Base-by-base conservation (phyloP, 2,329 filamentous ascomycete genomes). In the Sporothrix protearum region DNA sequence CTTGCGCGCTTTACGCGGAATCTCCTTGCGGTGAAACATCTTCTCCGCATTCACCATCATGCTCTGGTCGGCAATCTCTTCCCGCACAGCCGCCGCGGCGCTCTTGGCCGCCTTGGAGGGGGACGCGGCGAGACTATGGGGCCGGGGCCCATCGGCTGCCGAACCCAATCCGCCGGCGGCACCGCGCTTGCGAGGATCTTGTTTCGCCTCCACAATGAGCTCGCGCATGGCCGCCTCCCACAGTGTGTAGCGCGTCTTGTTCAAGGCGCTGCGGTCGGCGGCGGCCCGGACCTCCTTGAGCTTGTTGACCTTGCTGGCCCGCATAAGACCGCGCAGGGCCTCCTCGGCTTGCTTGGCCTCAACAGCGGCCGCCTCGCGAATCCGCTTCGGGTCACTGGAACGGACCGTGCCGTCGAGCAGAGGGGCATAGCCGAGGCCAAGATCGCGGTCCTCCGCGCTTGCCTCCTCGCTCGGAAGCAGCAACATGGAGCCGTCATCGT, bases 201-300 rank as follows among this genome's bases (percentile, higher is more conserved):
- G 36, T 19, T 71, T 71, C 9, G 64, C 12, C 1, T 72, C 72
- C 1, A 64, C 45, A 39, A 88, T 82, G 59, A 90, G 82, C 53
- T 85, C 83, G 68, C 84, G 83, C 87, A 90, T 90, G 0, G 87
- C 85, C 14, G 81, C 78, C 78, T 90, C 88, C 88, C 88, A 91
- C 4, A 88, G 79, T 7, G 85, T 80, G 75, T 89, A 87, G 19
- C 88, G 83, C 73, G 86, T 82, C 75, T 85, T 86, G 59, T 85
- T 86, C 25, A 84, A 80, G 1, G 80, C 77, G 75, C 88, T 84
- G 70, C 83, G 83, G 74, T 86, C 83, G 1, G 88, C 87, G 1
- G 85, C 79, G 2, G 84, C 82, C 75, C 86, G 88, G 57, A 89
- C 84, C 76, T 89, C 88, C 77, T 90, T 90, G 75, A 90, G 87